Base-by-base conservation (phyloP, 805 yeast genomes). In the Wickerhamomyces bisporus region DNA sequence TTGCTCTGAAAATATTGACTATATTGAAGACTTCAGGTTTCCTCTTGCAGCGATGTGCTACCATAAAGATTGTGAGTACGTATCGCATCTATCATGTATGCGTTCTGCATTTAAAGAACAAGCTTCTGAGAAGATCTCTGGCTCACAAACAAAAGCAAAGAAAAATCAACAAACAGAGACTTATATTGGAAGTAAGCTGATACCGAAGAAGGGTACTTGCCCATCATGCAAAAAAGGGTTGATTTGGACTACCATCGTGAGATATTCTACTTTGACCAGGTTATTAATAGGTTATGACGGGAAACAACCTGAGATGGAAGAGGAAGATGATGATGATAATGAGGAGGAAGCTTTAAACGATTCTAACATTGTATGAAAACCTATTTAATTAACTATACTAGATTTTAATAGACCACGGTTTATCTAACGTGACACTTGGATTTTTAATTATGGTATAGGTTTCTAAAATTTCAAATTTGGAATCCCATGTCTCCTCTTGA, bases 371-470 rank as follows among this genome's bases (percentile, higher is more conserved):
- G n/a, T 12, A 18, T 19, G 20, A 26, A 13, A 9, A 24, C 8
- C 15, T 16, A 16, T 17, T 10, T 5, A 8, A 7, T 9, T 32
- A 27, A 16, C 19, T 16, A 3, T 19, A 13, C 37, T 47, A 55
- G 31, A 69, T 53, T 28, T 45, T 38, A n/a, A 75, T 61, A 15
- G 54, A 51, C 86, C 86, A 81, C 16, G 61, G 60, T 17, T 58
- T 39, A 43, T 64, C 65, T 34, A 81, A 55, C 4, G 53, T 39
- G n/a, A 81, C 62, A 11, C 48, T 47, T 21, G 87, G 84, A 42
- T 75, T 71, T 41, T 73, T 64, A 24, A 83, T 65, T 5, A 61
- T 44, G 6, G 54, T 36, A 23, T 48, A 48, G 18, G 48, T 44
- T 2, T 38, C 53, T 4, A 38, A 38, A 30, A 38, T 28, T 43